phyloP scores from a whole-genome alignment of 495 filamentous ascomycete species.

The Paragyromitra xinjiangensis region DNA sequence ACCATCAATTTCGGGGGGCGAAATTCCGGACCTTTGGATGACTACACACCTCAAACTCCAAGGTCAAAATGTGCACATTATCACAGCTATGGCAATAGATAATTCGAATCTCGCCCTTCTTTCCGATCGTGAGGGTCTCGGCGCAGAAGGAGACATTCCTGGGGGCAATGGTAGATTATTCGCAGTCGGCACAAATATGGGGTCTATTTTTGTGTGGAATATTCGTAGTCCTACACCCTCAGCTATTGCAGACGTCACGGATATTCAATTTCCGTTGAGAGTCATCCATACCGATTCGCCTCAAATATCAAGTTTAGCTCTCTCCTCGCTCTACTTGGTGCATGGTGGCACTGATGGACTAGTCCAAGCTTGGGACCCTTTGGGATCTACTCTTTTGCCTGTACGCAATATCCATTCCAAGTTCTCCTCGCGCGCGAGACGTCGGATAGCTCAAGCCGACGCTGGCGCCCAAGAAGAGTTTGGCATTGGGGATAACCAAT shows the following conservation, averaged over 20 bases:
- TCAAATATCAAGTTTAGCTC: conserved; percentile 81
- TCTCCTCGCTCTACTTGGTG: conserved; percentile 86
- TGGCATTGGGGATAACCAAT: conserved; percentile 74
- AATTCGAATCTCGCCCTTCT: conserved; percentile 74
- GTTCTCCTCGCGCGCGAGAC: conserved; percentile 81
- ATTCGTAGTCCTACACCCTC: conserved; percentile 70
- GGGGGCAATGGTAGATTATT: conserved; percentile 84
- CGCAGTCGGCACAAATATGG: conserved; percentile 81
- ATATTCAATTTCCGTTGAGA: conserved; percentile 69
- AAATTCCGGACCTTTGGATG: conserved; percentile 67
- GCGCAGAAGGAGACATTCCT: conserved; percentile 71
- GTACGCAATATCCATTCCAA: conserved; percentile 89
- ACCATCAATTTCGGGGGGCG: neutral
- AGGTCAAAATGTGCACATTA: conserved; percentile 64
- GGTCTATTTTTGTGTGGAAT: conserved; percentile 84
- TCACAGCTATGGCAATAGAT: conserved; percentile 81
- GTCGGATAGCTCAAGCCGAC: conserved; percentile 75
- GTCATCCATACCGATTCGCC: conserved; percentile 93
- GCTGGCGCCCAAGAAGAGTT: conserved; percentile 66
- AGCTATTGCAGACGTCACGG: conserved; percentile 64
- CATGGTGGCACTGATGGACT: conserved; percentile 95
- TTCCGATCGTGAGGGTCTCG: conserved; percentile 78
- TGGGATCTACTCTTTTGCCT: conserved; percentile 80
- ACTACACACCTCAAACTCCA: conserved; percentile 68
- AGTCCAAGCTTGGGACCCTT: conserved; percentile 94